Base-by-base conservation (phyloP, 192 early-diverging fungal species). In the Linnemannia schmuckeri region DNA sequence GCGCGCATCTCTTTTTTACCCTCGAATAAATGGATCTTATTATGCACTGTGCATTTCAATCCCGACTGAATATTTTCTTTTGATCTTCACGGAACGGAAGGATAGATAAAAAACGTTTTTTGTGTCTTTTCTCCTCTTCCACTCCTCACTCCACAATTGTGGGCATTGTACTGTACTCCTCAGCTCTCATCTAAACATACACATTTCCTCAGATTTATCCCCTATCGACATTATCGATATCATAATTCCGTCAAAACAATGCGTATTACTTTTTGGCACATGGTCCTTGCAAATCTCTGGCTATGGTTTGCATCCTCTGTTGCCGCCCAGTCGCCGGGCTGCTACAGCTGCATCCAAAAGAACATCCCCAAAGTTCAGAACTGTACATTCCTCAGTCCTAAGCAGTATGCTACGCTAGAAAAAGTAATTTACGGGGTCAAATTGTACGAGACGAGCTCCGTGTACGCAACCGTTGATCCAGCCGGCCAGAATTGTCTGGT, bases 271-370 rank as follows among this genome's bases (percentile, higher is more conserved):
- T 66, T 66, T 15, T 4, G 27, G 3, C 12, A 33, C 61, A 66
- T 4, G 8, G 10, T 66, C 12, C 2, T 33, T 12, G 61, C 4
- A 10, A 15, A 13, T 33, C 61, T 66, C 12, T 66, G 61, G n/a
- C 10, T 66, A 66, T 30, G n/a, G 12, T 24, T 66, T 3, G 10
- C 30, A 27, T 72, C 77, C 76, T 66, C 13, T 54, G 49, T 44
- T 68, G 12, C 74, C 18, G 82, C 82, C 52, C 82, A 85, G 37
- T 79, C 82, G 24, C n/a, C 33, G 22, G 49, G 40, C 41, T 85
- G 82, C 42, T 74, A 79, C 24, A 41, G 13, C 40, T 79, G 82
- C 37, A 79, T 85, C 68, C 41, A 46, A 40, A 12, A 42, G 2
- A 27, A 40, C n/a, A 71, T 72, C 49, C 82, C 76, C 42, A 70